A percentile compares a stretch with the other conserved stretches of the same genome.
Evolutionary conservation across 495 filamentous ascomycete species (phyloP).

Genomic region (Penicillium simplicissimum): DNA sequence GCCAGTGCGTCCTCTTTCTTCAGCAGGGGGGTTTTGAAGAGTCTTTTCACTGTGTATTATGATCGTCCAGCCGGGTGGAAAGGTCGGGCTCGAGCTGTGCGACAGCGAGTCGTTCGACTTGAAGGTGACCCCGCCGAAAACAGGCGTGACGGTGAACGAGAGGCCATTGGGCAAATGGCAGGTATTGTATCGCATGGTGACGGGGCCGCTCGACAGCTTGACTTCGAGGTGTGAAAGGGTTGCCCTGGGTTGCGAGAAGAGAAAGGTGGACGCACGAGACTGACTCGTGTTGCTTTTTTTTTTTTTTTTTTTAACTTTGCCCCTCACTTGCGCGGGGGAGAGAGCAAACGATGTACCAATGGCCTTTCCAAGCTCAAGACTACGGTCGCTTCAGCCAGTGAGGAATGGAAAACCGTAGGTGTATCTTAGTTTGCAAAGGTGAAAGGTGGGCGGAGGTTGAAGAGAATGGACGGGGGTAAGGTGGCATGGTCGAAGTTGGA

Average conservation of each 20-base stretch:
- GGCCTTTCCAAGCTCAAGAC: background rate
- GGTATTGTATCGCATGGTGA: conserved; percentile 35
- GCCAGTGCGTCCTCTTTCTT: conserved; percentile 11
- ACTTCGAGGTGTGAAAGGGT: background rate
- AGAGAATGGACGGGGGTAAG: background rate
- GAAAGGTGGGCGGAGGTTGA: background rate
- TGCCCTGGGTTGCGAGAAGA: background rate
- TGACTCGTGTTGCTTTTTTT: conserved; percentile 4
- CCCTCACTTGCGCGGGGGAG: conserved; percentile 16
- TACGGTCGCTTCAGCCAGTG: background rate
- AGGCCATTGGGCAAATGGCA: conserved; percentile 83
- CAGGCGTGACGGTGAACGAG: conserved; percentile 73
- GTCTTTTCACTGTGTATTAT: conserved; percentile 72
- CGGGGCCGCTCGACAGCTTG: background rate
- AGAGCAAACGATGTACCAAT: conserved; percentile 7
- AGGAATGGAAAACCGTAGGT: background rate
- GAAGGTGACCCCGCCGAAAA: conserved; percentile 88
- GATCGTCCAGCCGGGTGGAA: conserved; percentile 87
- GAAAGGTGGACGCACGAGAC: conserved; percentile 3
- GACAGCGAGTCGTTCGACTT: conserved; percentile 72
- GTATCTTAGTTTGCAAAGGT: background rate
- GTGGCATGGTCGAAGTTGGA: background rate
- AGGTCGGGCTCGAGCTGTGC: conserved; percentile 64
- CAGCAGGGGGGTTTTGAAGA: conserved; percentile 32
- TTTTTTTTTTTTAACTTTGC: no score